Conservation (phyloP, 2,329 filamentous ascomycete species). For the Nemania sp. region DNA sequence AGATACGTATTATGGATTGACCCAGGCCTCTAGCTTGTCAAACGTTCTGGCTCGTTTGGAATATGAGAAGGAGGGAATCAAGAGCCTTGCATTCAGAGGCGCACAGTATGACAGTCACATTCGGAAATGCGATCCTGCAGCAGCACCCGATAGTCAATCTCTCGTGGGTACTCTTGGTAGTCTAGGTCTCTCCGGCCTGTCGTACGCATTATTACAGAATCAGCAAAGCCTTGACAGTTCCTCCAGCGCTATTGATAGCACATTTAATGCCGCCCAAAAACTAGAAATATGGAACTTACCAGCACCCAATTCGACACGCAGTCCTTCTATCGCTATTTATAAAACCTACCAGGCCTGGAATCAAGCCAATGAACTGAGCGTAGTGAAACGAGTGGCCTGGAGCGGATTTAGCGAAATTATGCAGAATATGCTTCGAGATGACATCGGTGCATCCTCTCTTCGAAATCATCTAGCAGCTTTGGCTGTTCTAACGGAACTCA, state of each 20-base stretch:
- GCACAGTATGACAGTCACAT: slow-evolving; percentile 91
- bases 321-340: slow-evolving; percentile 78
- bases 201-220: slow-evolving; percentile 79
- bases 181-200: slow-evolving; percentile 87
- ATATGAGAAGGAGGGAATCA: slow-evolving; percentile 88
- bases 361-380: slow-evolving; percentile 67
- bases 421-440: slow-evolving; percentile 63
- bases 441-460: slow-evolving; percentile 63
- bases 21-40: slow-evolving; percentile 79
- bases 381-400: slow-evolving; percentile 70
- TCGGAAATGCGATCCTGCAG: slow-evolving; percentile 67
- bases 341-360: slow-evolving; percentile 84
- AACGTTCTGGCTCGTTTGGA: slow-evolving; percentile 86
- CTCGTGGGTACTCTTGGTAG: slow-evolving; percentile 82
- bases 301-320: slow-evolving; percentile 71
- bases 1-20: slow-evolving; percentile 93
- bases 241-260: slow-evolving; percentile 73
- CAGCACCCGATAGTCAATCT: slow-evolving; percentile 72
- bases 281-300: slow-evolving; percentile 94
- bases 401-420: slow-evolving; percentile 72
- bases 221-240: slow-evolving; percentile 71
- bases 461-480: slow-evolving; percentile 70
- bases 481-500: slow-evolving; percentile 82
- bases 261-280: slow-evolving; percentile 82
- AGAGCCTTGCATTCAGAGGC: slow-evolving; percentile 89